phyloP scores from a whole-genome alignment of 176 grass and related monocot genomes.

The Oryza glumipatula region DNA sequence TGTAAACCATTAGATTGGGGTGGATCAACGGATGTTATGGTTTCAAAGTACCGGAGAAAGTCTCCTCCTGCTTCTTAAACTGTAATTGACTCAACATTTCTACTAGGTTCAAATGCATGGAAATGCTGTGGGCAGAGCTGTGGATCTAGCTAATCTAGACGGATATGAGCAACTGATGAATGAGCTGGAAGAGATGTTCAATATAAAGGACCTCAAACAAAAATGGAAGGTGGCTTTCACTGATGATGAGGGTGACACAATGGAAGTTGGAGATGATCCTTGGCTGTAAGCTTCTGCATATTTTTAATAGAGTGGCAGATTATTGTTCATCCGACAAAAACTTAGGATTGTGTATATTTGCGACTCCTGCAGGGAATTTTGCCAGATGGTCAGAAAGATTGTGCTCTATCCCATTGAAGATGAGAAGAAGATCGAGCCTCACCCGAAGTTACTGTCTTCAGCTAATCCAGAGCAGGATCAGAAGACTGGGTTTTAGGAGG shows the following conservation, averaged over 20 bases:
- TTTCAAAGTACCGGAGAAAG: too few relatives aligned
- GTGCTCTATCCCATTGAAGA: conserved; percentile 54
- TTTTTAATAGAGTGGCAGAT: background rate
- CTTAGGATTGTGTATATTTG: background rate
- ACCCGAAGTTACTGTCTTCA: background rate
- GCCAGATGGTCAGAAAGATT: conserved; percentile 65
- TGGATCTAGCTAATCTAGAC: conserved; percentile 66
- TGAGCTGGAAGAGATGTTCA: conserved; percentile 82
- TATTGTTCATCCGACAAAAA: background rate
- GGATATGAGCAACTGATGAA: conserved; percentile 59
- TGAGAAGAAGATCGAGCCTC: conserved; percentile 46
- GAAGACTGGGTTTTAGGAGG: conserved; percentile 30
- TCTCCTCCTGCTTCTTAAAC: background rate
- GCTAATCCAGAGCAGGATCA: conserved; percentile 21
- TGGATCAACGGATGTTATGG: too few relatives aligned
- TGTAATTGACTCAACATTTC: conserved; percentile 11
- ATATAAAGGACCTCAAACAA: conserved; percentile 63
- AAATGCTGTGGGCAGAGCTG: conserved; percentile 72
- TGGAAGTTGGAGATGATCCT: conserved; percentile 66
- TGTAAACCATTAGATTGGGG: too few relatives aligned
- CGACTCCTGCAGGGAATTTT: conserved; percentile 55
- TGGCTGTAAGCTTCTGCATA: conserved; percentile 67
- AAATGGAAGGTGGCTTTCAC: conserved; percentile 84
- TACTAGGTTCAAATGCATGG: conserved; percentile 98
- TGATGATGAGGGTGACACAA: conserved; percentile 60